Evolutionary conservation across 805 yeast species (phyloP).

Genomic region (Sugiyamaella americana): DNA sequence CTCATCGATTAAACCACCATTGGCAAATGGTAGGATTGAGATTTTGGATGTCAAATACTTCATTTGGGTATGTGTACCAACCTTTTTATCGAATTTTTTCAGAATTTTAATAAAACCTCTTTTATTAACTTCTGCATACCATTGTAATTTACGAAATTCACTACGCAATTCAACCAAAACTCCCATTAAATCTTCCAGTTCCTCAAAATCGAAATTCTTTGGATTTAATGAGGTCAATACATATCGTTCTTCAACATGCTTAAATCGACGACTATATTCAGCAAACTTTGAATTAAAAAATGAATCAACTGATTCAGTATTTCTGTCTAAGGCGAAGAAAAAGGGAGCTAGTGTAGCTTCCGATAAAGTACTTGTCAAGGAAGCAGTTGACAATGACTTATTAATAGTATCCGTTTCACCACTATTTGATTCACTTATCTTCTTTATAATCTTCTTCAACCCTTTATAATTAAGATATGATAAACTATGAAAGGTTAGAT

Average conservation of each 20-base stretch:
- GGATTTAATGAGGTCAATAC: slow-evolving; percentile 22
- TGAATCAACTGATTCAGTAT: slow-evolving; percentile 72
- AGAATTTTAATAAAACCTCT: slow-evolving; percentile 84
- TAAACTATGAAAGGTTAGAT: slow-evolving; percentile 26
- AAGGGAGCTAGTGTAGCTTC: slow-evolving; percentile 46
- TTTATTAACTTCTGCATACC: slow-evolving; percentile 91
- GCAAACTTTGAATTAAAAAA: slow-evolving; percentile 67
- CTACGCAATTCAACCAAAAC: slow-evolving; percentile 71
- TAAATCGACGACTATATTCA: slow-evolving; percentile 69
- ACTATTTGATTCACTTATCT: slow-evolving; percentile 22
- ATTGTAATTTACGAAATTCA: slow-evolving; percentile 73
- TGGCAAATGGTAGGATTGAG: slow-evolving; percentile 69
- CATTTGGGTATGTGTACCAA: slow-evolving; percentile 52
- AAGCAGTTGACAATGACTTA: background rate
- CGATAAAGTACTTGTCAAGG: background rate
- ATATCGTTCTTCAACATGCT: slow-evolving; percentile 33
- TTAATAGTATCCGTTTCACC: background rate
- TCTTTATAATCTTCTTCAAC: slow-evolving; percentile 69
- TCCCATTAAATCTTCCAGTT: slow-evolving; percentile 56
- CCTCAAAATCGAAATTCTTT: slow-evolving; percentile 41
- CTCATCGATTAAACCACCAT: slow-evolving; percentile 53
- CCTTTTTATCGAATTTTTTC: slow-evolving; percentile 84
- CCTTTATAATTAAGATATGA: slow-evolving; percentile 81
- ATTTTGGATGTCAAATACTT: slow-evolving; percentile 62
- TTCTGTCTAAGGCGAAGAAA: slow-evolving; percentile 71